Conservation (phyloP, 768 basidiomycete genomes). For the Mycena galericulata region DNA sequence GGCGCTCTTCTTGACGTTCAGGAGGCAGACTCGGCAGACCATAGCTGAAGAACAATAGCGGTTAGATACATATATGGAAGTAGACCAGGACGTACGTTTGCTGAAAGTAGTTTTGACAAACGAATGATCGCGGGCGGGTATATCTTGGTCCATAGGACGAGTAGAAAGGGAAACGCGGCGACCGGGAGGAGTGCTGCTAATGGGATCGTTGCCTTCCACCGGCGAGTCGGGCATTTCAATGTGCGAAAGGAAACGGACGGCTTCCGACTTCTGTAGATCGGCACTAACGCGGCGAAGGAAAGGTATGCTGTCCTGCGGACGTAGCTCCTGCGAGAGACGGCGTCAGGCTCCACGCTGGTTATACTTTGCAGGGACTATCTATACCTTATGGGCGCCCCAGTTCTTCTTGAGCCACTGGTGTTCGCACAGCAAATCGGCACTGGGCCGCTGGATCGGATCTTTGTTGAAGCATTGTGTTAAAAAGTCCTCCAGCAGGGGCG, state of each 20-base stretch:
- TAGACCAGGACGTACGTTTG: constrained; percentile 72
- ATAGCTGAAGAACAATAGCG: constrained; percentile 66
- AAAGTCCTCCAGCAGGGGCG: constrained; percentile 83
- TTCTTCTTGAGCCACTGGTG: constrained; percentile 91
- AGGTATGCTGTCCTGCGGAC: constrained; percentile 94
- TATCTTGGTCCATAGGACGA: constrained; percentile 57
- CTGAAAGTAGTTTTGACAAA: constrained; percentile 95
- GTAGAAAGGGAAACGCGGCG: constrained; percentile 56
- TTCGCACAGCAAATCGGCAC: constrained; percentile 86
- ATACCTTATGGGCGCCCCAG: constrained; percentile 84
- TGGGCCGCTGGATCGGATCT: constrained; percentile 85
- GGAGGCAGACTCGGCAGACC: constrained; percentile 85
- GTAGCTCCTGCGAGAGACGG: constrained; percentile 67
- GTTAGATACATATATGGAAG: constrained; percentile 21
- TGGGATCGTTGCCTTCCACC: constrained; percentile 54
- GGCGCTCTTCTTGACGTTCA: constrained; percentile 85
- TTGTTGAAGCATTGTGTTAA: constrained; percentile 91
- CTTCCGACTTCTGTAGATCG: constrained; percentile 83
- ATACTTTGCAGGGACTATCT: constrained; percentile 15
- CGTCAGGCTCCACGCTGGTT: background rate
- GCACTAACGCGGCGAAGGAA: constrained; percentile 93
- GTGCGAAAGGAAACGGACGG: constrained; percentile 63
- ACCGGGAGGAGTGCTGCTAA: constrained; percentile 50
- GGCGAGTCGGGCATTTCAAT: constrained; percentile 60
- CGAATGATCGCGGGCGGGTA: constrained; percentile 78